Evolutionary conservation across 495 filamentous ascomycete species (phyloP).

Genomic region (Xylaria intraflava): DNA sequence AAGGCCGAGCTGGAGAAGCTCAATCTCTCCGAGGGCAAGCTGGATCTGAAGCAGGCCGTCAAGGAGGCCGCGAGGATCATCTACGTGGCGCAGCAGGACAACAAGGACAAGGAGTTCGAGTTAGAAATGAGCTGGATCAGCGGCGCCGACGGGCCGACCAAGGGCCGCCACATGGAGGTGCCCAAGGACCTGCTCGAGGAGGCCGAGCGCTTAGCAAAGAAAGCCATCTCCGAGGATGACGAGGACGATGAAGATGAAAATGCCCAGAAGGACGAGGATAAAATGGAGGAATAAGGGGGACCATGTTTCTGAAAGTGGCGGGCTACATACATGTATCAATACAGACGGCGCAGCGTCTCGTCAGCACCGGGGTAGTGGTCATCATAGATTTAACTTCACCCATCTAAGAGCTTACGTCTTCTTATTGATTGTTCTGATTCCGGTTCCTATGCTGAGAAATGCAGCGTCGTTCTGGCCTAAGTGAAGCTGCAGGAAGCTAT

Average conservation of each 20-base stretch:
- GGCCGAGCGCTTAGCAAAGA: constrained; percentile 82
- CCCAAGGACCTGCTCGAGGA: constrained; percentile 83
- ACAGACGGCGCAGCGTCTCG: constrained; percentile 1
- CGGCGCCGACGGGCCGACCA: constrained; percentile 71
- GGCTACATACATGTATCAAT: no score
- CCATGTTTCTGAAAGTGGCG: no score
- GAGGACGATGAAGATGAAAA: constrained; percentile 58
- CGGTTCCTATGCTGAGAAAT: background rate
- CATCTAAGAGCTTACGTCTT: constrained; percentile 4
- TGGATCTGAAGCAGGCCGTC: constrained; percentile 80
- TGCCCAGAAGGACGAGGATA: constrained; percentile 49
- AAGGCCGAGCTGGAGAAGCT: constrained; percentile 98
- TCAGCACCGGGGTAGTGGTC: background rate
- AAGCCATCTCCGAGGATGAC: constrained; percentile 66
- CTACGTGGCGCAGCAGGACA: constrained; percentile 93
- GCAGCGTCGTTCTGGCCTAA: background rate
- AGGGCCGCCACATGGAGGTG: constrained; percentile 85
- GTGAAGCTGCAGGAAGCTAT: background rate
- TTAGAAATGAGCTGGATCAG: constrained; percentile 98
- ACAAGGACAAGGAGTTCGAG: constrained; percentile 97
- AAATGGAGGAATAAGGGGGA: constrained; percentile 76
- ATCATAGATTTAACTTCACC: constrained; percentile 2
- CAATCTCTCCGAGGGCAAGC: constrained; percentile 64
- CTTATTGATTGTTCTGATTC: background rate
- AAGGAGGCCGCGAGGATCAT: constrained; percentile 97